Conservation (phyloP, 208 protist genomes). For the Trypanosoma vivax region DNA sequence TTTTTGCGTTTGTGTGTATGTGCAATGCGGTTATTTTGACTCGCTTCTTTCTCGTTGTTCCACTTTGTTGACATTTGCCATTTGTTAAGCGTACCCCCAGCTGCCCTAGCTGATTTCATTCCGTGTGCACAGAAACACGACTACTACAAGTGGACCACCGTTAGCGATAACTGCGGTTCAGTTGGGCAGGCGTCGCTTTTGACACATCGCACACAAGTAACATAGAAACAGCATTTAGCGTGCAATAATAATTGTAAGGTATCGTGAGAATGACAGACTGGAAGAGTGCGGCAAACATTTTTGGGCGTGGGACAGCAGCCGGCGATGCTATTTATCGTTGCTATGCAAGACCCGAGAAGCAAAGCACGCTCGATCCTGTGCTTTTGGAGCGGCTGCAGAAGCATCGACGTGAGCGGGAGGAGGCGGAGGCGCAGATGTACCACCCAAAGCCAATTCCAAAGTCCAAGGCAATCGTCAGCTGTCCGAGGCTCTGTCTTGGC, state of each 20-base stretch:
- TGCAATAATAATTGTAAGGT: not conserved
- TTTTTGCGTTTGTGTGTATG: no score
- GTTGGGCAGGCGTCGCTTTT: no score
- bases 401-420: conserved; percentile 54
- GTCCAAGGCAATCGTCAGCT: conserved; percentile 60
- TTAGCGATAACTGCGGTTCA: no score
- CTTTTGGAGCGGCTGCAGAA: conserved; percentile 51
- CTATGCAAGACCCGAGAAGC: conserved; percentile 65
- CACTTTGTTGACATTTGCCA: no score
- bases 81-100: no score
- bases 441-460: conserved; percentile 77
- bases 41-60: no score
- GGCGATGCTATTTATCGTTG: conserved; percentile 85
- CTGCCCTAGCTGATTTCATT: no score
- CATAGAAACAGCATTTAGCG: not conserved
- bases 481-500: conserved; percentile 53
- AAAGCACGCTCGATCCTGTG: conserved; percentile 75
- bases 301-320: conserved; percentile 82
- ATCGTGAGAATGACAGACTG: conserved; percentile 2
- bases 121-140: no score
- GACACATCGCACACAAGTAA: not conserved
- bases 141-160: no score
- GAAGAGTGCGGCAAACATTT: conserved; percentile 34
- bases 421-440: conserved; percentile 41
- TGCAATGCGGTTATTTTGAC: no score